Percentiles rank a stretch among this genome's conserved stretches.
Conservation (phyloP, 2,329 filamentous ascomycete species). For the Aspergillus fijiensis region DNA sequence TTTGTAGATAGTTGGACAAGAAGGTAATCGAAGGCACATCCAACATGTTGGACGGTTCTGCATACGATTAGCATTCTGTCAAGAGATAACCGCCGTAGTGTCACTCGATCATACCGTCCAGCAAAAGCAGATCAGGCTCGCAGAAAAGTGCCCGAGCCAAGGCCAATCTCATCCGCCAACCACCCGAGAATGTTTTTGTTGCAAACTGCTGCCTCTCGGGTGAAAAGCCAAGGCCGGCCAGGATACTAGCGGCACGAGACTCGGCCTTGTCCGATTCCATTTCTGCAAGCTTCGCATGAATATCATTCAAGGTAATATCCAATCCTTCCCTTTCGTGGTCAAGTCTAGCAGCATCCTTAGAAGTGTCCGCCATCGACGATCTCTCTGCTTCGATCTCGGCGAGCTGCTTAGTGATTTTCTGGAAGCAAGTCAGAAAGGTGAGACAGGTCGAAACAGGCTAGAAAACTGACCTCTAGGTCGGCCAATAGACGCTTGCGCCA, state of each 20-base stretch:
- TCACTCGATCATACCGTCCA: slow-evolving; percentile 96
- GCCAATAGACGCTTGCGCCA: slow-evolving; percentile 94
- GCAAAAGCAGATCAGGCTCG: slow-evolving; percentile 89
- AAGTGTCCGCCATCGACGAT: slow-evolving; percentile 82
- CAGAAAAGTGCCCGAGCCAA: slow-evolving; percentile 95
- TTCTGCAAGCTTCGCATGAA: slow-evolving; percentile 87
- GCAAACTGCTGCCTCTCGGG: slow-evolving; percentile 85
- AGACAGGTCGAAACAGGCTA: neutral
- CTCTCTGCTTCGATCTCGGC: slow-evolving; percentile 75
- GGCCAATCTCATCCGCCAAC: slow-evolving; percentile 98
- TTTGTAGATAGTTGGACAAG: slow-evolving; percentile 90
- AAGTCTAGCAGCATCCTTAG: slow-evolving; percentile 78
- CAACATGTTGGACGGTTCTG: slow-evolving; percentile 99
- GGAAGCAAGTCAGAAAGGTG: slow-evolving; percentile 14
- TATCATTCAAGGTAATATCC: slow-evolving; percentile 85
- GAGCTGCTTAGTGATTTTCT: slow-evolving; percentile 76
- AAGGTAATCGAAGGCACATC: slow-evolving; percentile 99
- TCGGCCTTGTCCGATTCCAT: slow-evolving; percentile 99
- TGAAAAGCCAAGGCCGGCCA: slow-evolving; percentile 96
- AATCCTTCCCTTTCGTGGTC: slow-evolving; percentile 87
- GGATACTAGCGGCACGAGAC: slow-evolving; percentile 88
- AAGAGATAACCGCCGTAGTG: slow-evolving; percentile 98
- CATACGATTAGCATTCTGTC: slow-evolving; percentile 49
- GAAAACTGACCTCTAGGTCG: slow-evolving; percentile 71
- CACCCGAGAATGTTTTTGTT: slow-evolving; percentile 97